Percentiles rank a stretch among this genome's conserved stretches.
These are phyloP conservation scores for Lyophyllum shimeji DNA, from an alignment of 768 basidiomycete species.

Conservation along the genomic window DNA sequence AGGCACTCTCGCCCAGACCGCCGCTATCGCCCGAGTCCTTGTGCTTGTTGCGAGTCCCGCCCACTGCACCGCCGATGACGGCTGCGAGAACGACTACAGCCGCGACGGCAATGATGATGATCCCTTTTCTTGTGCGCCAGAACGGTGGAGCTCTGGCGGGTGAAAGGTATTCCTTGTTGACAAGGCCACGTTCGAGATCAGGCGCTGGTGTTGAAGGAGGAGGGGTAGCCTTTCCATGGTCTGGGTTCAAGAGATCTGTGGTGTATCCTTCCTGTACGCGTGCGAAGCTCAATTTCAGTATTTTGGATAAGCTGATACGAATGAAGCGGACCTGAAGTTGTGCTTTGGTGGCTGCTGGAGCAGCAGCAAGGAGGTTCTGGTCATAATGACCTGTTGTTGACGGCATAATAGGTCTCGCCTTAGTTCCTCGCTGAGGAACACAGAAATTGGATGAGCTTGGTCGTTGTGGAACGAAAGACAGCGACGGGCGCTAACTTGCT, in stretches of 20 bases:
- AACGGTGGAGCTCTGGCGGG: constrained; percentile 34
- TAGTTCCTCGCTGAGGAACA: constrained; percentile 17
- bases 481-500: constrained; percentile 9
- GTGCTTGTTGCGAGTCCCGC: constrained; percentile 33
- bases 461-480: not conserved
- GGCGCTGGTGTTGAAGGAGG: constrained; percentile 17
- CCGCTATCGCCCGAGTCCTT: not conserved
- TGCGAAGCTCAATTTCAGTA: not conserved
- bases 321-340: constrained; percentile 33
- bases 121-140: constrained; percentile 48
- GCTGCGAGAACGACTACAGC: constrained; percentile 46
- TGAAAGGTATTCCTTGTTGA: constrained; percentile 21
- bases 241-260: constrained; percentile 39
- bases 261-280: constrained; percentile 51
- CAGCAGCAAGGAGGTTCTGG: constrained; percentile 33
- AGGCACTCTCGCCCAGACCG: no score
- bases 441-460: constrained; percentile 2
- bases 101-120: constrained; percentile 35
- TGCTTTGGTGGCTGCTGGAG: constrained; percentile 36
- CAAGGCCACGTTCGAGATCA: constrained; percentile 18
- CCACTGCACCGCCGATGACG: constrained; percentile 59
- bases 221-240: constrained; percentile 14
- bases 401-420: constrained; percentile 15
- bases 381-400: constrained; percentile 30
- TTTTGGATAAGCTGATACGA: no score